These are phyloP conservation scores for Globisporangium mamillatum DNA, from an alignment of 352 stramenopile species.

Conservation along the genomic window DNA sequence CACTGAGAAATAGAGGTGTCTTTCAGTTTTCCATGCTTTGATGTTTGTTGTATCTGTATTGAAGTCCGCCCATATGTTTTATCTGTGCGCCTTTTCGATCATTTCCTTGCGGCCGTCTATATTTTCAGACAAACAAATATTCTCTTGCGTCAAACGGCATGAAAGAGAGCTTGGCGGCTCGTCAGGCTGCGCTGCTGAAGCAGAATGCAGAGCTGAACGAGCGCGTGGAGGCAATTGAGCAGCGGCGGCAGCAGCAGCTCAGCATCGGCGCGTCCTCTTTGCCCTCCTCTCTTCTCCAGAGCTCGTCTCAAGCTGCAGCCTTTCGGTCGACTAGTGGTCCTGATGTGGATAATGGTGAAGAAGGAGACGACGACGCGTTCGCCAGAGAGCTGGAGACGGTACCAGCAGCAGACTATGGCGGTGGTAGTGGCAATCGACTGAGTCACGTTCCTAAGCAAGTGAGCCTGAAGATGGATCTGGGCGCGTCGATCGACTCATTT, in stretches of 20 bases:
- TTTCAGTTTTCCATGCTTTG: not conserved
- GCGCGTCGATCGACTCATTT: conserved; percentile 54
- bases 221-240: conserved; percentile 63
- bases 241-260: conserved; percentile 51
- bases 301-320: not conserved
- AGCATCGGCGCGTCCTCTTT: conserved; percentile 11
- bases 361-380: conserved; percentile 3
- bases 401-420: not conserved
- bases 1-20: not conserved
- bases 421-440: conserved; percentile 1
- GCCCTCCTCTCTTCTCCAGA: conserved; percentile 4
- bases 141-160: conserved; percentile 19
- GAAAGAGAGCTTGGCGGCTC: conserved; percentile 58
- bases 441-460: conserved; percentile 17
- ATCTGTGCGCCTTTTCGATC: not conserved
- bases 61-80: not conserved
- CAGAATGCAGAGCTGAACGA: conserved; percentile 68
- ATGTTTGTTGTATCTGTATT: not conserved
- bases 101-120: not conserved
- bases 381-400: conserved; percentile 6
- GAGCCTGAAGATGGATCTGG: conserved; percentile 42
- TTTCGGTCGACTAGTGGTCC: not conserved
- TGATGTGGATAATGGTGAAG: not conserved
- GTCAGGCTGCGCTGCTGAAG: conserved; percentile 54
- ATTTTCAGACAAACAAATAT: not conserved